These are phyloP conservation scores for Epichloe scottii DNA, from an alignment of 2,329 filamentous ascomycete species.

Conservation along the genomic window DNA sequence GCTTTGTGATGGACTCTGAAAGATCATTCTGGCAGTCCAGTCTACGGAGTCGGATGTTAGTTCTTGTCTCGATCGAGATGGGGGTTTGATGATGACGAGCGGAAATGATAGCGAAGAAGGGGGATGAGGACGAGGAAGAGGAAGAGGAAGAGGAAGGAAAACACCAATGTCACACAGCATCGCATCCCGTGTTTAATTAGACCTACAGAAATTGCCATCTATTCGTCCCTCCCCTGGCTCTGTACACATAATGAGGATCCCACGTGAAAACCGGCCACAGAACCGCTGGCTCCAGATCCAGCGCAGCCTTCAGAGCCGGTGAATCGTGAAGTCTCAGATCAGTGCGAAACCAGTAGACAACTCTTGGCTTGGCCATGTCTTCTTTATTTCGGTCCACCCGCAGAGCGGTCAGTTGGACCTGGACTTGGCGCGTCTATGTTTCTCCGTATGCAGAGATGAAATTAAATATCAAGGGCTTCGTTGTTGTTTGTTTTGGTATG, in stretches of 20 bases:
- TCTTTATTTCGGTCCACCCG: background rate
- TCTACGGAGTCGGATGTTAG: slow-evolving; percentile 20
- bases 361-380: slow-evolving; percentile 26
- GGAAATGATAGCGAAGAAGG: background rate
- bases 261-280: slow-evolving; percentile 70
- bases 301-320: slow-evolving; percentile 57
- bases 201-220: slow-evolving; percentile 58
- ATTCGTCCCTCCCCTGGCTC: slow-evolving; percentile 56
- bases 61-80: background rate
- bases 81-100: background rate
- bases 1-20: slow-evolving; percentile 49
- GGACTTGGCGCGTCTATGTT: background rate
- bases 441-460: background rate
- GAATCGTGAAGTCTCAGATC: slow-evolving; percentile 69
- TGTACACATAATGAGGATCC: slow-evolving; percentile 72
- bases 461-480: background rate
- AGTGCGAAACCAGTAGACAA: slow-evolving; percentile 70
- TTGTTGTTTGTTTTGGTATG: too few species aligned
- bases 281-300: slow-evolving; percentile 54
- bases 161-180: background rate
- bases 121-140: background rate
- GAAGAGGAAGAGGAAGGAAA: background rate
- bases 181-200: background rate
- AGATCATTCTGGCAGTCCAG: slow-evolving; percentile 64
- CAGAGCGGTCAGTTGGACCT: background rate